Evolutionary conservation across 2,329 filamentous ascomycete genomes (phyloP).

Genomic region (Bipolaris cookei): DNA sequence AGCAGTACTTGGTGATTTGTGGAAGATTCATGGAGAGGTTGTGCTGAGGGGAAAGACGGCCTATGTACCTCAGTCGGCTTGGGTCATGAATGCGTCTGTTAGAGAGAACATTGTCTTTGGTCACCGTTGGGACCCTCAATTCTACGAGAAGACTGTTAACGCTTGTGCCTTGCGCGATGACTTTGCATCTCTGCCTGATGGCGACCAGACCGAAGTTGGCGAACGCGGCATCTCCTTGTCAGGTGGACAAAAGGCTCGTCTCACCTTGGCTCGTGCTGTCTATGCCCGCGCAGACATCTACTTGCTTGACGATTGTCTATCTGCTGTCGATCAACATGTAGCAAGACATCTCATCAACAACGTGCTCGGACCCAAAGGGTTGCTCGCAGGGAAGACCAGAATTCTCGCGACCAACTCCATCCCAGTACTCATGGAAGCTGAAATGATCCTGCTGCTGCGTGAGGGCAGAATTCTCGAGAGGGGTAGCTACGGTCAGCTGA

Average conservation of each 20-base stretch:
- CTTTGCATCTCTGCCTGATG: conserved; percentile 89
- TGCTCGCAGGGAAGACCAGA: conserved; percentile 84
- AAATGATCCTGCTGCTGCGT: conserved; percentile 84
- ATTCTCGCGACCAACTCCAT: conserved; percentile 96
- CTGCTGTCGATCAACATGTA: conserved; percentile 97
- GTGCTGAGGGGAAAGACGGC: conserved; percentile 81
- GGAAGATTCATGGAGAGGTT: conserved; percentile 85
- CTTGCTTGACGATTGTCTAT: conserved; percentile 90
- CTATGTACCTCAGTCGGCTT: conserved; percentile 90
- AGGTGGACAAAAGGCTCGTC: conserved; percentile 92
- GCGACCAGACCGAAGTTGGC: conserved; percentile 94
- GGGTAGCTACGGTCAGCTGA: conserved; percentile 87
- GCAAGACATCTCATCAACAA: conserved; percentile 94
- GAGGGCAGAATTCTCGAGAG: conserved; percentile 84
- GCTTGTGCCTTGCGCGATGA: conserved; percentile 92
- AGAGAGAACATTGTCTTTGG: conserved; percentile 98
- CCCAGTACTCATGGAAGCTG: conserved; percentile 83
- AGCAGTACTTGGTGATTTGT: conserved; percentile 86
- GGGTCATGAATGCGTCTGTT: conserved; percentile 98
- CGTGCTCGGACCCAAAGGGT: conserved; percentile 82
- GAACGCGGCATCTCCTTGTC: conserved; percentile 96
- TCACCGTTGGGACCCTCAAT: conserved; percentile 88
- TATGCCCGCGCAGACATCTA: conserved; percentile 98
- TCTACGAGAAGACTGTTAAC: conserved; percentile 91
- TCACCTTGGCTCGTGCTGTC: conserved; percentile 90